Evolutionary conservation across 2,329 filamentous ascomycete genomes (phyloP).

Genomic region (Alternaria arborescens): DNA sequence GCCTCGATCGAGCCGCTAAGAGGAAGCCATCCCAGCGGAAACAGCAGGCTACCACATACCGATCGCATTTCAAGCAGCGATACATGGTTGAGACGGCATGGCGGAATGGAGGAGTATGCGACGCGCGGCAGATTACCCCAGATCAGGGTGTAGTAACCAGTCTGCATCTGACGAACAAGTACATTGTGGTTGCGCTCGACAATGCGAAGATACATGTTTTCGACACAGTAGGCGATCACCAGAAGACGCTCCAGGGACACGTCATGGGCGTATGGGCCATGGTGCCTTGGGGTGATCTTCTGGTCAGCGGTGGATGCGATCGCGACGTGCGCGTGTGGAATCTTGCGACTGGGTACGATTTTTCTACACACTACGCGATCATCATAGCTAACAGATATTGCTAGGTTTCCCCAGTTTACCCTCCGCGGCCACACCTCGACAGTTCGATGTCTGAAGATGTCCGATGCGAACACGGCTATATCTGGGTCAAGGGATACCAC

Average conservation of each 20-base stretch:
- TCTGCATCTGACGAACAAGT: conserved; percentile 90
- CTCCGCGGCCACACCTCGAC: conserved; percentile 96
- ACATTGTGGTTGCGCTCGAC: conserved; percentile 96
- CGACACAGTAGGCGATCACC: conserved; percentile 85
- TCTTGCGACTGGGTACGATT: conserved; percentile 82
- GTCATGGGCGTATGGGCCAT: conserved; percentile 99
- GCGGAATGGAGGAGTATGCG: conserved; percentile 87
- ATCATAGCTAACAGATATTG: conserved; percentile 18
- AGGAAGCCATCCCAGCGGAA: conserved; percentile 50
- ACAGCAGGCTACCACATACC: conserved; percentile 81
- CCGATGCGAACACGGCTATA: conserved; percentile 90
- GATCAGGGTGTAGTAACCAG: conserved; percentile 98
- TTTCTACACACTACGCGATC: not conserved
- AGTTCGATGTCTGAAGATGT: conserved; percentile 97
- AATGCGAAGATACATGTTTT: conserved; percentile 99
- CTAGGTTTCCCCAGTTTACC: conserved; percentile 58
- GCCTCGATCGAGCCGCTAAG: conserved; percentile 63
- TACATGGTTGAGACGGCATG: conserved; percentile 98
- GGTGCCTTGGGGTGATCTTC: conserved; percentile 95
- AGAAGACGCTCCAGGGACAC: conserved; percentile 90
- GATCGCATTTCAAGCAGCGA: conserved; percentile 96
- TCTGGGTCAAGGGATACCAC: conserved; percentile 96
- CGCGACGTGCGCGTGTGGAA: conserved; percentile 98
- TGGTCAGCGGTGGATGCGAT: conserved; percentile 96
- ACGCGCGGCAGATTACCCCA: conserved; percentile 87